phyloP scores from a whole-genome alignment of 2,329 filamentous ascomycete species.

The Calonectria montana region DNA sequence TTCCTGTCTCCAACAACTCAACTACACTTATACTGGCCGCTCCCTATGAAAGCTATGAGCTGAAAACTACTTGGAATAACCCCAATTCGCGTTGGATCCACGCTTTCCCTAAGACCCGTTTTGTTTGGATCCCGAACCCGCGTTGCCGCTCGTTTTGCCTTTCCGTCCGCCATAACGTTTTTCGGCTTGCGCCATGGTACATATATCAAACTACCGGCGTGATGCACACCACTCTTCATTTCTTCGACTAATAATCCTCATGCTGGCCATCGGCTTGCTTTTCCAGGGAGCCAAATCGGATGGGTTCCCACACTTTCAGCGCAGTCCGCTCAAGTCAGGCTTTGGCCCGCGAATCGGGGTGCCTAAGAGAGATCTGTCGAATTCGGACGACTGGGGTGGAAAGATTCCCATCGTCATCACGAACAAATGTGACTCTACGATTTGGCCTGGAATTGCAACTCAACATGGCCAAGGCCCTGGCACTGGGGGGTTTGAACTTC shows the following conservation, averaged over 20 bases:
- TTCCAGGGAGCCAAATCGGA: slow-evolving; percentile 30
- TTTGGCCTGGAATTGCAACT: slow-evolving; percentile 82
- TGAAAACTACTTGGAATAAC: slow-evolving; percentile 10
- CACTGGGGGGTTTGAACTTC: slow-evolving; percentile 75
- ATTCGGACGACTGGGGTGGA: slow-evolving; percentile 48
- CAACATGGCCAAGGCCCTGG: slow-evolving; percentile 77
- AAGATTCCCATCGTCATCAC: slow-evolving; percentile 73
- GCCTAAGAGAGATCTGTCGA: slow-evolving; percentile 30
- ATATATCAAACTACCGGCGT: slow-evolving; percentile 20
- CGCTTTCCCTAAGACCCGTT: background rate
- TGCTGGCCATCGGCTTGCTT: slow-evolving; percentile 35
- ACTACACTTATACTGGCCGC: background rate
- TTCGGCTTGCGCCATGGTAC: slow-evolving; percentile 30
- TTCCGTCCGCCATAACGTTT: background rate
- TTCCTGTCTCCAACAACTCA: background rate
- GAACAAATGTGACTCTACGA: slow-evolving; percentile 76
- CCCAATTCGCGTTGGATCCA: slow-evolving; percentile 12
- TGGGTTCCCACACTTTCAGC: slow-evolving; percentile 24
- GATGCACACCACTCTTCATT: slow-evolving; percentile 33
- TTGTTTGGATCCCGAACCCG: background rate
- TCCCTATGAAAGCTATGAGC: background rate
- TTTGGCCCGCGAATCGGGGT: slow-evolving; percentile 40
- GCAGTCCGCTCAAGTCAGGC: slow-evolving; percentile 43
- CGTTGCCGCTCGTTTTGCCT: background rate
- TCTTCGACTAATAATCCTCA: slow-evolving; percentile 30